A percentile compares a stretch with the other conserved stretches of the same genome.
Evolutionary conservation across 352 stramenopile genomes (phyloP).

Genomic region (Vaucheria bursata): DNA sequence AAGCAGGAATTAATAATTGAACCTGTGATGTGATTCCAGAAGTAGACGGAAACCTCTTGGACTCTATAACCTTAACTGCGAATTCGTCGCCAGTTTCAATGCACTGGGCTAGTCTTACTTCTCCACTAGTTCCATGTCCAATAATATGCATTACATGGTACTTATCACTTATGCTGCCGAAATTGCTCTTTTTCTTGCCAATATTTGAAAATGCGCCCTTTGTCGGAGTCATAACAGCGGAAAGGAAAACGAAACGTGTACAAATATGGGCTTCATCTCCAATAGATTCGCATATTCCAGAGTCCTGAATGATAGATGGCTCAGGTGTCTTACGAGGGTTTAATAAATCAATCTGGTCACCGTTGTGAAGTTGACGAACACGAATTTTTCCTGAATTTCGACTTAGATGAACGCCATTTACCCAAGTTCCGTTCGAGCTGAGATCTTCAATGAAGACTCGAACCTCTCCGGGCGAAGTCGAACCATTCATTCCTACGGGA

Average conservation of each 20-base stretch:
- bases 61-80: conserved; percentile 53
- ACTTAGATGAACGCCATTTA: conserved; percentile 35
- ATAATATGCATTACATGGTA: conserved; percentile 48
- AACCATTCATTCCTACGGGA: too few relatives aligned
- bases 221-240: too few relatives aligned
- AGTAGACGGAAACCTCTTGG: conserved; percentile 45
- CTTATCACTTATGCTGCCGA: conserved; percentile 27
- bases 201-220: too few relatives aligned
- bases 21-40: conserved; percentile 17
- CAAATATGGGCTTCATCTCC: too few relatives aligned
- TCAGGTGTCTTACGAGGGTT: conserved; percentile 43
- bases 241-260: too few relatives aligned
- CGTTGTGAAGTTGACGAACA: conserved; percentile 23
- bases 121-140: conserved; percentile 47
- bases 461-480: too few relatives aligned
- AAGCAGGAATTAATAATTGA: too few relatives aligned
- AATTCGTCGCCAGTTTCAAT: conserved; percentile 46
- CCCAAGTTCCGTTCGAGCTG: conserved; percentile 45
- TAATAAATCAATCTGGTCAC: conserved; percentile 39
- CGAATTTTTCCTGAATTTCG: background rate
- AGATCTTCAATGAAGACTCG: conserved; percentile 46
- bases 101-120: conserved; percentile 44
- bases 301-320: too few relatives aligned
- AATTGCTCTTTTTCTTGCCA: too few relatives aligned
- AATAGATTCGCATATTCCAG: too few relatives aligned